Percentiles rank a stretch among this genome's conserved stretches.
These are phyloP conservation scores for Lophium mytilinum DNA, from an alignment of 495 filamentous ascomycete species.

Conservation along the genomic window DNA sequence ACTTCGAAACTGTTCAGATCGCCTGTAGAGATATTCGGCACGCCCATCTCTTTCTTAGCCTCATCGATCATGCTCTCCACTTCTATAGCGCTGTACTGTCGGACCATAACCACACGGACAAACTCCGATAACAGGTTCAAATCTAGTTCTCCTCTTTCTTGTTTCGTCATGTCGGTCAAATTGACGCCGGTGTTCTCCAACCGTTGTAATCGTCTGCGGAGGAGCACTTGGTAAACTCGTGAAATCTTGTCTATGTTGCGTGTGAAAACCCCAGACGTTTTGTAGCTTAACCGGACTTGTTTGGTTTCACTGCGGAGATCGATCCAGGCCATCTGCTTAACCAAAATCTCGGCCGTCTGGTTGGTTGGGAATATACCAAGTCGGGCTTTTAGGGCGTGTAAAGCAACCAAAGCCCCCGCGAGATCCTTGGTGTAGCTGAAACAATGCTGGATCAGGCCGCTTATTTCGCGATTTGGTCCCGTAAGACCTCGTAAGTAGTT, in stretches of 20 bases:
- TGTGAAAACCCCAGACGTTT: background rate
- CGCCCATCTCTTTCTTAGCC: conserved; percentile 16
- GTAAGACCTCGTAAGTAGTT: conserved; percentile 10
- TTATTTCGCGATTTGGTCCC: conserved; percentile 9
- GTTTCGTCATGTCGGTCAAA: conserved; percentile 4
- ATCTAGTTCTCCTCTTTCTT: conserved; percentile 7
- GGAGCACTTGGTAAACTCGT: conserved; percentile 10
- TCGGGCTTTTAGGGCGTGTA: conserved; percentile 7
- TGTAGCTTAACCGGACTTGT: background rate
- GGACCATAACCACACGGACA: conserved; percentile 18
- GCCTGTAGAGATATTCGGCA: conserved; percentile 18
- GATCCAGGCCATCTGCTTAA: conserved; percentile 13
- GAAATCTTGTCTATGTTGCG: conserved; percentile 2
- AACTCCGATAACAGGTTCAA: conserved; percentile 23
- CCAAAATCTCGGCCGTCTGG: conserved; percentile 7
- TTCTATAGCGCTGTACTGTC: conserved; percentile 5
- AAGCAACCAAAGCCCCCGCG: conserved; percentile 16
- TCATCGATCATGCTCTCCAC: conserved; percentile 22
- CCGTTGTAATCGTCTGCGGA: conserved; percentile 7
- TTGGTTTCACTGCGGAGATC: conserved; percentile 3
- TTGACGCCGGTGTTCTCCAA: conserved; percentile 2
- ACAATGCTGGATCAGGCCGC: conserved; percentile 15
- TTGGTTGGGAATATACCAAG: conserved; percentile 9
- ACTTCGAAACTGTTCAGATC: conserved; percentile 19
- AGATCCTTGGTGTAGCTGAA: conserved; percentile 21